Evolutionary conservation across 129 eudicot genomes (phyloP), one percentile per base, ranked within the genome.

Genomic region (Arctium lappa): DNA sequence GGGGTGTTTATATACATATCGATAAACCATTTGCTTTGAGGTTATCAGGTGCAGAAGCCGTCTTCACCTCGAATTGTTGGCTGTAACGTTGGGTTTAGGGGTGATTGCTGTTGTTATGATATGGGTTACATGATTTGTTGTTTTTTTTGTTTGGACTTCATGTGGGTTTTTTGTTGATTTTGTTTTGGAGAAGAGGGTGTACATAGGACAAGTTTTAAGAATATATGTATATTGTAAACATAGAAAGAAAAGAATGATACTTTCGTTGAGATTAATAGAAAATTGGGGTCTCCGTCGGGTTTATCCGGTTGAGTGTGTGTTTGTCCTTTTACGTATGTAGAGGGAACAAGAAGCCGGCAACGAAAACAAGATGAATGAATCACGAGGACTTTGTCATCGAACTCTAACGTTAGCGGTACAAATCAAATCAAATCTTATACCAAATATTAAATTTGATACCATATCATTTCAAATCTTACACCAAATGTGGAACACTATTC

Each of bases 31-130:
- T 71, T 94, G 74, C 79, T 94, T 2, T 87, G 88, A 81, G 98
- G 98, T 6, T 81, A 92, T 48, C 13, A 68, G 40, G 81, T 91
- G 18, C 75, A 73, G 31, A 90, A 85, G 70, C 8, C 63, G 71
- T 83, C 86, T 9, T 36, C 76, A 48, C 8, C 84, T 76, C 78
- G 89, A 78, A 89, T 84, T 94, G 34, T 65, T 94, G 86, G 97
- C 98, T 29, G 98, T 91, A 13, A 40, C 90, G 16, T 80, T 94
- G 71, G 98, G 98, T 0, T 84, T 94, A 32, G 95, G 92, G 37
- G 93, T 94, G 39, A 94, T 94, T 82, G 98, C 94, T 15, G 95
- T 94, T 38, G 98, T 92, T 0, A 94, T 94, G 98, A 94, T 94
- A 5, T 94, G 98, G 98, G 98, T 92, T 66, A 87, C 89, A 0